A percentile compares a stretch with the other conserved stretches of the same genome.
Conservation (phyloP, 1,284 basidiomycete species). For the Porodaedalea pini region DNA sequence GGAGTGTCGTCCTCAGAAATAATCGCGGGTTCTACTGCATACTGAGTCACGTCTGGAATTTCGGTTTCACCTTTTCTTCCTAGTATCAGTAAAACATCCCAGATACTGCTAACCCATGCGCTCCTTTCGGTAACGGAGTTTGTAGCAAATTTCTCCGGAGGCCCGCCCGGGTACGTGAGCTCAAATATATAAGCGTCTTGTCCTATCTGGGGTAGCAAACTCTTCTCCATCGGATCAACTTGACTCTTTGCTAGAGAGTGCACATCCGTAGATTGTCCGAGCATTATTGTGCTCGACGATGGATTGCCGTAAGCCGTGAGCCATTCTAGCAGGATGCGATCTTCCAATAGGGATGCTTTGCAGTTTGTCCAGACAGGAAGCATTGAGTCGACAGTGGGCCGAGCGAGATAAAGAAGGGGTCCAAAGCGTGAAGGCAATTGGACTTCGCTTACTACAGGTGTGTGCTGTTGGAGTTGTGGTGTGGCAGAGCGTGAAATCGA, state of each 20-base stretch:
- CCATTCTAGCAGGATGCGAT: slow-evolving; percentile 47
- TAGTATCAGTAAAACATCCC: slow-evolving; percentile 56
- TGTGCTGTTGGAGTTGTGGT: background rate
- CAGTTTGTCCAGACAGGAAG: slow-evolving; percentile 53
- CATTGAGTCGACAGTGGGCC: slow-evolving; percentile 27
- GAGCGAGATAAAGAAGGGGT: slow-evolving; percentile 49
- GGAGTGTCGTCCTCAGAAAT: background rate
- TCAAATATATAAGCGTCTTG: slow-evolving; percentile 53
- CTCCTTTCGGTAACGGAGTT: slow-evolving; percentile 59
- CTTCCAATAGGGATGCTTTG: slow-evolving; percentile 44
- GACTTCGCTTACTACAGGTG: background rate
- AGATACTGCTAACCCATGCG: slow-evolving; percentile 67
- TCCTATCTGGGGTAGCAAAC: slow-evolving; percentile 36
- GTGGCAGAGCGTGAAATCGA: background rate
- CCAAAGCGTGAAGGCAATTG: slow-evolving; percentile 33
- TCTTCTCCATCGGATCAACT: slow-evolving; percentile 41
- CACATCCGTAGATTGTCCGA: slow-evolving; percentile 57
- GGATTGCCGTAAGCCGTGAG: slow-evolving; percentile 42
- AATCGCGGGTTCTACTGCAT: background rate
- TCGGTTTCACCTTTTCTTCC: slow-evolving; percentile 29
- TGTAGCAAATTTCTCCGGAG: slow-evolving; percentile 57
- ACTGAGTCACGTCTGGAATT: background rate
- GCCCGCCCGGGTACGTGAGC: slow-evolving; percentile 50
- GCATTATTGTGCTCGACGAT: slow-evolving; percentile 43
- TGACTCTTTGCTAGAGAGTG: slow-evolving; percentile 48